Base-by-base conservation (phyloP, 2,329 filamentous ascomycete genomes). In the Balansia obtecta region DNA sequence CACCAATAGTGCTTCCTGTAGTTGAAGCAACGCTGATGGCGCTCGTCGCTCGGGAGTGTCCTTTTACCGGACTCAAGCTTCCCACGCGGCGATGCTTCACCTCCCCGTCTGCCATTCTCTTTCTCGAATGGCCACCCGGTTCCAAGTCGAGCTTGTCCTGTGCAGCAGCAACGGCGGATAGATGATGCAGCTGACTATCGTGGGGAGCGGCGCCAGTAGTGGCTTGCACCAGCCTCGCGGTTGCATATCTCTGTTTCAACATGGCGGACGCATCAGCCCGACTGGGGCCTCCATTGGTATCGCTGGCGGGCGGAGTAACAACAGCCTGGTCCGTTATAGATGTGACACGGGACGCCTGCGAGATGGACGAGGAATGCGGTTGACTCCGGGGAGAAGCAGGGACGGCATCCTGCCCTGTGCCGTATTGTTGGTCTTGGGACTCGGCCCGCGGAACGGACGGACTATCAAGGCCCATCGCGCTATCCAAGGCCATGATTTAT, bases 101-200 rank as follows among this genome's bases (percentile, higher is more conserved):
- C 46, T 79, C 72, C 41, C 87, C 88, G 61, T 86, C 84, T 34
- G 86, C 86, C 59, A 80, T 91, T 57, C 88, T 77, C 69, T 94
- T 94, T 54, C 80, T 79, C 38, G 75, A 73, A 34, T 8, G 15
- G 4, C 63, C 57, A 37, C 56, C 57, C 62, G 69, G 52, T 63
- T 62, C 60, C 33, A 68, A 63, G 11, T 57, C 61, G 60, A 78
- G 71, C 60, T 71, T 72, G 55, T 75, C 68, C 61, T 76, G 72
- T 33, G 69, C 68, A 38, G 79, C 76, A 30, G 78, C 78, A 50
- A 80, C 67, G 53, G 79, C 71, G 6, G 78, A 80, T n/a, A 81
- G 66, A 53, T 76, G 75, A 15, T 77, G 67, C 45, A 82, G 60
- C 58, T 82, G 79, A 33, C 71, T 78, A 37, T 75, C 71, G 54